Base-by-base conservation (phyloP, 176 grass and related monocot species). In the Tuctoria greenei region DNA sequence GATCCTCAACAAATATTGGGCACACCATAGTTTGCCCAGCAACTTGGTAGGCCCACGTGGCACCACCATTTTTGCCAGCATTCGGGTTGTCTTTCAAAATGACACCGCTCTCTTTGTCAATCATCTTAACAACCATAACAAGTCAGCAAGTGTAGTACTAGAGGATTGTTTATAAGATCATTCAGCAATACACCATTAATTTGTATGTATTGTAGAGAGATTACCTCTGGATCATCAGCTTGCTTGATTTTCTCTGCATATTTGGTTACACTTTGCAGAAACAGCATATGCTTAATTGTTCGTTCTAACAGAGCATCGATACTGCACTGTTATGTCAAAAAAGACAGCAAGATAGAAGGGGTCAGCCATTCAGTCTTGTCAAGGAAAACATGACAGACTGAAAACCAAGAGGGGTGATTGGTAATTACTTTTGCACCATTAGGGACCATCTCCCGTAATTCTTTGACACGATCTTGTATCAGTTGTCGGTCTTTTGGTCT, bases 401-500 rank as follows among this genome's bases (percentile, higher is more conserved):
- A 50, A 50, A 82, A 6, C 6, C 62, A 66, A 72, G 6, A 63
- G 45, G 20, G 42, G 6, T 69, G 40, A 37, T 69, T 24, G 27
- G 43, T 21, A 36, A 56, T 62, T 82, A 99, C 95, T 91, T 99
- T 99, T 67, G 89, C 85, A 67, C 87, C 75, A 83, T 99, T 92
- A 14, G 95, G 95, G 31, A 99, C 95, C 79, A 99, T 92, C 79
- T 99, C 91, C 49, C 95, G 82, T 37, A 99, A 66, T 58, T 99
- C 95, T 79, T 99, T 99, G 10, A 99, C 89, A 5, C 95, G 91
- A 81, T 99, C 95, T 83, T 99, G 95, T 75, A 99, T 99, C 79
- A 92, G 91, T 67, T 99, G 95, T 70, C 95, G 77, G 66, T 99
- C 95, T 78, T 99, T 99, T 43, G 95, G 95, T 65, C 95, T 90